Evolutionary conservation across 306 rosid genomes (phyloP).

Genomic region (Prunus mume): DNA sequence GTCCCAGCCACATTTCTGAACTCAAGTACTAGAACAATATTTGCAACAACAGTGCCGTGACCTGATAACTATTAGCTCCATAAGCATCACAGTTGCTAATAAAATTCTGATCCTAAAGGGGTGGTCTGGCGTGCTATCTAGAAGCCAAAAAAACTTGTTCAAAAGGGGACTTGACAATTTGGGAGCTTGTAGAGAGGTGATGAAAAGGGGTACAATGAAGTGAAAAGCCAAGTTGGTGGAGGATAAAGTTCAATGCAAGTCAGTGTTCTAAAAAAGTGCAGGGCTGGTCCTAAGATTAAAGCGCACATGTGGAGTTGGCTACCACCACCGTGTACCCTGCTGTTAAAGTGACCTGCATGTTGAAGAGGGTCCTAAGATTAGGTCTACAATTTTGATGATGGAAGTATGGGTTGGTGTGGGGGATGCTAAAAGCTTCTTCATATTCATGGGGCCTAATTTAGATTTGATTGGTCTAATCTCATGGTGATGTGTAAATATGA

Average conservation of each 20-base stretch:
- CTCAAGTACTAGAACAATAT: constrained; percentile 37
- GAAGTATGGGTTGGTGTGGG: background rate
- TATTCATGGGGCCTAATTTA: background rate
- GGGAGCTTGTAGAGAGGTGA: background rate
- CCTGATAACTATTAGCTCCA: background rate
- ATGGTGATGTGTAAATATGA: constrained; percentile 3
- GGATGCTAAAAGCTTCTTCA: background rate
- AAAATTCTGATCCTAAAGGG: background rate
- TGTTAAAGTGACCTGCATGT: no score
- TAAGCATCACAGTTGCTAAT: background rate
- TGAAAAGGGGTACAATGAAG: background rate
- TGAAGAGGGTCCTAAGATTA: background rate
- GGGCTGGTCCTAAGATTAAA: background rate
- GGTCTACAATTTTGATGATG: background rate
- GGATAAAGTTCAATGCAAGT: background rate
- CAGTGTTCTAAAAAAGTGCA: background rate
- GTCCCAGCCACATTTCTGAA: constrained; percentile 50
- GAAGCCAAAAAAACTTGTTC: background rate
- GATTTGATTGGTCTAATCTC: background rate
- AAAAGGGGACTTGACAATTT: background rate
- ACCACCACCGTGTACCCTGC: no score
- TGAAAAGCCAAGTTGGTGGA: background rate
- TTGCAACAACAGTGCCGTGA: background rate
- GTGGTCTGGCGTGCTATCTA: background rate
- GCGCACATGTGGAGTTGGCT: background rate